phyloP scores from a whole-genome alignment of 108 stramenopile species.

The Pseudonitzschia pungens region DNA sequence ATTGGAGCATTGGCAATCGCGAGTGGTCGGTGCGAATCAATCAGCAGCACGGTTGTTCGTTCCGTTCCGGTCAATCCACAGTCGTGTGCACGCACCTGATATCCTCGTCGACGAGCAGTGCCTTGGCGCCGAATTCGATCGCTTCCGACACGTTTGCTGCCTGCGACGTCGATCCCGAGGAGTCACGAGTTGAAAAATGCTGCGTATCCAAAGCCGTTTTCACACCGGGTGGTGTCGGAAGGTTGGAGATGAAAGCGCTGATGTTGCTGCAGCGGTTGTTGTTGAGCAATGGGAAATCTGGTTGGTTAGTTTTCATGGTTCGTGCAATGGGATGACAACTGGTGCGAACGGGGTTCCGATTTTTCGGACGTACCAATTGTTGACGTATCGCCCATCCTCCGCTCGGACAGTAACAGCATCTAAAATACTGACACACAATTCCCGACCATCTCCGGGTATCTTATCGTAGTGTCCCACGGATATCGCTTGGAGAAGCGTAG shows the following conservation, averaged over 20 bases:
- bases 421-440: conserved; percentile 80
- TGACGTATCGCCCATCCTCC: conserved; percentile 92
- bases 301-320: conserved; percentile 24
- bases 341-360: too few species aligned
- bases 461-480: conserved; percentile 94
- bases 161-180: conserved; percentile 93
- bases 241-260: conserved; percentile 91
- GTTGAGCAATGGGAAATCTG: not conserved
- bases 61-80: too few species aligned
- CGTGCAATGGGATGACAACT: too few species aligned
- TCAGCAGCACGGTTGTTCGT: too few species aligned
- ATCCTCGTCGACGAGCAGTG: conserved; percentile 95
- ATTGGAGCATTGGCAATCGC: too few species aligned
- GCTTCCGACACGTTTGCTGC: conserved; percentile 93
- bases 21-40: too few species aligned
- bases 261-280: conserved; percentile 64
- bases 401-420: conserved; percentile 89
- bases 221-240: conserved; percentile 52
- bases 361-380: conserved; percentile 20
- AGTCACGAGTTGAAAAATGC: conserved; percentile 83
- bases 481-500: conserved; percentile 86
- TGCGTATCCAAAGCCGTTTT: conserved; percentile 73
- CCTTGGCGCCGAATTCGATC: conserved; percentile 82
- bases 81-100: conserved; percentile 35
- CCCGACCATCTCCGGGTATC: conserved; percentile 94